phyloP scores from a whole-genome alignment of 148 eudicot species.

The Rhododendron griersonianum region DNA sequence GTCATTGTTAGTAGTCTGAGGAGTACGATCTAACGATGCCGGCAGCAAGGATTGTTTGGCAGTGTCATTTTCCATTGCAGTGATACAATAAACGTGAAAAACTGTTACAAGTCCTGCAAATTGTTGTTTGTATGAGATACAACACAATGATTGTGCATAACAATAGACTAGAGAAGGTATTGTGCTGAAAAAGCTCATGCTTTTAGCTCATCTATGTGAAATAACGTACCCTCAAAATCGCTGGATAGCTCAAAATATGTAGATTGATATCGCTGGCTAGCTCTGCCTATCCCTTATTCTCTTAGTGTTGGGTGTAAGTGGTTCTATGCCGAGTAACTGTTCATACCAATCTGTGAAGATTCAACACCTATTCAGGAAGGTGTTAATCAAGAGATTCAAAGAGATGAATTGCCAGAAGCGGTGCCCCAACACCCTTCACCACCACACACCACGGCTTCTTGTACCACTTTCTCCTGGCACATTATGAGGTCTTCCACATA shows the following conservation, averaged over 20 bases:
- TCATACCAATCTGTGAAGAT: too few species aligned
- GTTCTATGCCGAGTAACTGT: background rate
- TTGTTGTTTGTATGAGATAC: background rate
- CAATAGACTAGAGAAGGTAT: background rate
- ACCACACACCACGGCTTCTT: background rate
- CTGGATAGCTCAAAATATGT: background rate
- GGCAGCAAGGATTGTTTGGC: slow-evolving; percentile 26
- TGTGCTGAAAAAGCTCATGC: background rate
- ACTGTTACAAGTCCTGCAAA: slow-evolving; percentile 13
- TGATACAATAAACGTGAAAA: background rate
- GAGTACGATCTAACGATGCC: slow-evolving; percentile 14
- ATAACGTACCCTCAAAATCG: background rate
- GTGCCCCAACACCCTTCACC: background rate
- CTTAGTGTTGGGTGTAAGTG: background rate
- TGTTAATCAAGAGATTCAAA: too few species aligned
- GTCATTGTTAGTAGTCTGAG: slow-evolving; percentile 8
- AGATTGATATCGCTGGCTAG: background rate
- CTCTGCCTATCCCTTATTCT: background rate
- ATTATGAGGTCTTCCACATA: background rate
- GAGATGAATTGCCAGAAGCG: background rate
- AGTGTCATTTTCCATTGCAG: slow-evolving; percentile 13
- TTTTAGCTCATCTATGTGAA: background rate
- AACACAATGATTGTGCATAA: background rate
- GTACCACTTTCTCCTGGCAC: background rate
- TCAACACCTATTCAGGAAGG: too few species aligned